Evolutionary conservation across 2,329 filamentous ascomycete species (phyloP).

Genomic region (Pseudogymnoascus verrucosus): DNA sequence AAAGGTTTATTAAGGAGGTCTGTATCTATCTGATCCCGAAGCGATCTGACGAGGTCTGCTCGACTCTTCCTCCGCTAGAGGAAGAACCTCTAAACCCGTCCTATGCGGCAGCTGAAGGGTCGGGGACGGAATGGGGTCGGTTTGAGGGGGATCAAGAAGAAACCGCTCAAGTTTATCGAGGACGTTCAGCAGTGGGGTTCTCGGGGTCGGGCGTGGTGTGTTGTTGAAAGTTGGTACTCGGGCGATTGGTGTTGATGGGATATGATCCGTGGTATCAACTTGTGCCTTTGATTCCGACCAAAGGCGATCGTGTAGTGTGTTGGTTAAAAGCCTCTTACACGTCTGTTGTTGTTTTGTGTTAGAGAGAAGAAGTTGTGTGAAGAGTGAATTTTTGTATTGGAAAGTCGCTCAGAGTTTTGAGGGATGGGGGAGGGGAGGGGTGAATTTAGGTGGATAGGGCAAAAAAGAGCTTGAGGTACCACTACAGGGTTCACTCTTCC

Average conservation of each 20-base stretch:
- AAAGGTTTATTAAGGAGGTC: slow-evolving; percentile 76
- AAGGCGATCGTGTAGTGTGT: slow-evolving; percentile 41
- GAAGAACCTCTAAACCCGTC: slow-evolving; percentile 96
- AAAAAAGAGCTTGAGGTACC: slow-evolving; percentile 1
- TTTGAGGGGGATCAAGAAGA: slow-evolving; percentile 42
- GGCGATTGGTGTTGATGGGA: slow-evolving; percentile 18
- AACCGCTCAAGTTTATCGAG: slow-evolving; percentile 43
- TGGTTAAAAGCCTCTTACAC: neutral
- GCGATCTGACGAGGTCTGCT: slow-evolving; percentile 92
- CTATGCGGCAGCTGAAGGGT: slow-evolving; percentile 98
- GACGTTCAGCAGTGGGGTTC: neutral
- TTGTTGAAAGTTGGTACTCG: slow-evolving; percentile 63
- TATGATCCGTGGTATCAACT: slow-evolving; percentile 42
- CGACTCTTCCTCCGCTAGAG: slow-evolving; percentile 99
- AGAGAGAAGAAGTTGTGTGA: neutral
- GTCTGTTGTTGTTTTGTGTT: neutral
- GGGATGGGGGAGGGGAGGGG: neutral
- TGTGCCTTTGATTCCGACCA: slow-evolving; percentile 54
- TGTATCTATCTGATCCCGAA: slow-evolving; percentile 85
- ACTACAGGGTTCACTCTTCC: neutral
- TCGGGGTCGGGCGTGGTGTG: slow-evolving; percentile 26
- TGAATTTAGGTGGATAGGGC: neutral
- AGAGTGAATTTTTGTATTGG: neutral
- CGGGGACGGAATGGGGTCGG: slow-evolving; percentile 49
- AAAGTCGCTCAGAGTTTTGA: slow-evolving; percentile 3